Base-by-base conservation (phyloP, 108 stramenopile species). In the Fragilaria radians region DNA sequence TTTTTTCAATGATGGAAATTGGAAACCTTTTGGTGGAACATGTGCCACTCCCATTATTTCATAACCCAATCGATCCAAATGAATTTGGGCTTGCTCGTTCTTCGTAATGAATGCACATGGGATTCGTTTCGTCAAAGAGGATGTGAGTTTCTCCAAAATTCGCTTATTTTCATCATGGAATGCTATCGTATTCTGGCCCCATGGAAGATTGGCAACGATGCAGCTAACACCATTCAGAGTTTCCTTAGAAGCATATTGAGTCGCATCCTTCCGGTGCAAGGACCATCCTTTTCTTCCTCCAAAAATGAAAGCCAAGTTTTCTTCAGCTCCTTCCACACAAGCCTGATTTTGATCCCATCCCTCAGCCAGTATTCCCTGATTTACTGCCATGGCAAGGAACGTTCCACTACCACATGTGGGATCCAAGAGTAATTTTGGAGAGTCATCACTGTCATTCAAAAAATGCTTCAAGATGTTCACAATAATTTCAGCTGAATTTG, bases 371-470 rank as follows among this genome's bases (percentile, higher is more conserved):
- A 79, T 54, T 7, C 65, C 71, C 46, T 50, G 57, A 27, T 26
- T 59, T 61, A 77, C 33, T 7, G 81, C 81, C 33, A 76, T 59
- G 18, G 79, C 80, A 21, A 83, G 56, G 46, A 86, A 86, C 2
- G 81, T 83, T 1, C 85, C 85, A 68, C 77, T 78, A 0, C 85
- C 85, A 52, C 73, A 75, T 0, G 81, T 86, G 1, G 81, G 77
- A 74, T 87, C 82, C 54, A 80, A 61, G 1, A 85, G 28, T 23
- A 36, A 32, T 32, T 68, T 66, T 47, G 61, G 31, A 5, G 23
- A 49, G 3, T 48, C 59, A 17, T n/a, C 7, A 28, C 67, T 9
- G 36, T 72, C 75, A n/a, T 21, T 21, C 53, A 87, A 36, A 9
- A 79, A 59, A n/a, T 79, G 69, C 33, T 21, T 21, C 53, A 87